Conservation (phyloP, 495 filamentous ascomycete genomes). For the Ramalina peruviana region DNA sequence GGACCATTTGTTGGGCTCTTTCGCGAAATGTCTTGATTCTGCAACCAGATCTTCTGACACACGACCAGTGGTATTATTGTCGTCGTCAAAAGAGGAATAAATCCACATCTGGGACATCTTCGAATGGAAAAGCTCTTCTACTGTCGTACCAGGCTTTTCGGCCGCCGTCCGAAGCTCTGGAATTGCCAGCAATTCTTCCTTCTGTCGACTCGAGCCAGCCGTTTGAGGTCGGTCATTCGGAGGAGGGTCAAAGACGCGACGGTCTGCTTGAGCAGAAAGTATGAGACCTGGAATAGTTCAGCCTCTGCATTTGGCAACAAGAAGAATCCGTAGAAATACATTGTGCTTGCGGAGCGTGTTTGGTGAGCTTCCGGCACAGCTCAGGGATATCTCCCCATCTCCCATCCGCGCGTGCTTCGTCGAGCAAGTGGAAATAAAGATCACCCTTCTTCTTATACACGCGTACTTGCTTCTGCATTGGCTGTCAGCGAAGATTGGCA, state of each 20-base stretch:
- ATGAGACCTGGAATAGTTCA: slow-evolving; percentile 44
- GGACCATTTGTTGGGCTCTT: slow-evolving; percentile 33
- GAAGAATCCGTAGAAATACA: slow-evolving; percentile 39
- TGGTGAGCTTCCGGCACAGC: slow-evolving; percentile 76
- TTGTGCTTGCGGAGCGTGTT: slow-evolving; percentile 75
- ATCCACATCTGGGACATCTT: slow-evolving; percentile 72
- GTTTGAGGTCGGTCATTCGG: slow-evolving; percentile 29
- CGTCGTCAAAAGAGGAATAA: slow-evolving; percentile 61
- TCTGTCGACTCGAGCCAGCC: slow-evolving; percentile 42
- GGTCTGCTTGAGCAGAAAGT: slow-evolving; percentile 60
- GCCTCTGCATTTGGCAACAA: no score
- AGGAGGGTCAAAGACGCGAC: slow-evolving; percentile 42
- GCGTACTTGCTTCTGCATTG: no score
- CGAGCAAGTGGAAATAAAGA: slow-evolving; percentile 65
- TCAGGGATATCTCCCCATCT: slow-evolving; percentile 85
- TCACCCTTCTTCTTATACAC: slow-evolving; percentile 43
- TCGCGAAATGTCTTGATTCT: slow-evolving; percentile 33
- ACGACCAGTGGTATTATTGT: slow-evolving; percentile 40
- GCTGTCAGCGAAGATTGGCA: no score
- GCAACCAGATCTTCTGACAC: slow-evolving; percentile 48
- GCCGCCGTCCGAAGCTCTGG: slow-evolving; percentile 48
- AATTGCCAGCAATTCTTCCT: slow-evolving; percentile 11
- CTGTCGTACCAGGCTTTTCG: slow-evolving; percentile 39
- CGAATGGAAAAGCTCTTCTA: slow-evolving; percentile 65
- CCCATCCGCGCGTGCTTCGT: slow-evolving; percentile 74